Conservation (phyloP, 2,329 filamentous ascomycete species). For the Phyllosticta citriasiana region DNA sequence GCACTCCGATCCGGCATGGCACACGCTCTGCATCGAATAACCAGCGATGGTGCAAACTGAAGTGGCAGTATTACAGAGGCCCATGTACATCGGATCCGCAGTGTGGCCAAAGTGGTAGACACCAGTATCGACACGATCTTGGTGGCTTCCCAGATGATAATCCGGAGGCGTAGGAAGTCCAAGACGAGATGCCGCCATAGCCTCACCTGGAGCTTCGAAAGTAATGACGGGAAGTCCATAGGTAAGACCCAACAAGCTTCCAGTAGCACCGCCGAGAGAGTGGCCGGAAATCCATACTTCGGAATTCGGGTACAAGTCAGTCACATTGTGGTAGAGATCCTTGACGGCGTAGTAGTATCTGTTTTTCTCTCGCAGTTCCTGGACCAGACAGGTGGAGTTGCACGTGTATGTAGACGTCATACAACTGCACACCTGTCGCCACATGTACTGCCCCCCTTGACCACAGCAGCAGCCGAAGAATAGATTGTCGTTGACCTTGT, state of each 20-base stretch:
- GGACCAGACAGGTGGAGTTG: conserved; percentile 79
- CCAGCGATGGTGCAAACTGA: conserved; percentile 84
- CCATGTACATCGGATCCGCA: conserved; percentile 90
- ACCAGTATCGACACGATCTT: conserved; percentile 58
- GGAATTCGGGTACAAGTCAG: conserved; percentile 72
- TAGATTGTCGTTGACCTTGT: conserved; percentile 95
- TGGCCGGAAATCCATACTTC: conserved; percentile 88
- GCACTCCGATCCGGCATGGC: conserved; percentile 80
- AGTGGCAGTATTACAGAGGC: conserved; percentile 81
- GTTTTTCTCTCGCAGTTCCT: conserved; percentile 69
- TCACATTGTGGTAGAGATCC: conserved; percentile 87
- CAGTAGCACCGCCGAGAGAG: conserved; percentile 82
- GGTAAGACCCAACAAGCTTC: conserved; percentile 79
- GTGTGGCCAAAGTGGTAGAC: conserved; percentile 90
- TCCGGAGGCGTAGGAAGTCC: conserved; percentile 80
- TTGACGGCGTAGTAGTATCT: conserved; percentile 84
- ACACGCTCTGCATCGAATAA: conserved; percentile 88
- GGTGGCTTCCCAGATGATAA: conserved; percentile 47
- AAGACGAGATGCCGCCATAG: conserved; percentile 71
- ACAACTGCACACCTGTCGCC: conserved; percentile 89
- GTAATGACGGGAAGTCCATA: conserved; percentile 87
- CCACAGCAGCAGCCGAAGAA: conserved; percentile 98
- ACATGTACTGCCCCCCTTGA: conserved; percentile 81
- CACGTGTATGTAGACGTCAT: conserved; percentile 78
- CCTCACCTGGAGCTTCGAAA: conserved; percentile 88